A percentile compares a stretch with the other conserved stretches of the same genome.
Evolutionary conservation across 1,284 basidiomycete genomes (phyloP).

Genomic region (Abortiporus biennis): DNA sequence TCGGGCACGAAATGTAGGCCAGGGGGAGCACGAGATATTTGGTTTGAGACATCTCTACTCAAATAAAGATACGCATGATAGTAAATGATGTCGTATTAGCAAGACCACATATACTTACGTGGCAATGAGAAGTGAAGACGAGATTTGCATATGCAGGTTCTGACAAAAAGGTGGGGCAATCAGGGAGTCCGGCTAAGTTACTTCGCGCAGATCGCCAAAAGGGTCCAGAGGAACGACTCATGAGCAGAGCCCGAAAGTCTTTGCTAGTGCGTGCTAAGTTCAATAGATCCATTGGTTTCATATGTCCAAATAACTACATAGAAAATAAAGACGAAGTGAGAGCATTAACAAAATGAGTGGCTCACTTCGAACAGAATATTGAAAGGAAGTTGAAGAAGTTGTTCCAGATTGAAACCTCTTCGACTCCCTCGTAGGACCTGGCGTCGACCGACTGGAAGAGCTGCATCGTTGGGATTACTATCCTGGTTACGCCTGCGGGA

Average conservation of each 20-base stretch:
- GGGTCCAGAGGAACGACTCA: constrained; percentile 9
- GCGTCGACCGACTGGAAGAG: no score
- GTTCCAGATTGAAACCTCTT: no score
- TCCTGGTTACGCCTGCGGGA: no score
- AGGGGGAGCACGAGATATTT: not conserved
- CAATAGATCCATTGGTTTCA: constrained; percentile 14
- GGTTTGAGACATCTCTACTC: no score
- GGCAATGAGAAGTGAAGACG: constrained; percentile 10
- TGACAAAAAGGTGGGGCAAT: constrained; percentile 12
- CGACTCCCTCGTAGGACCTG: no score
- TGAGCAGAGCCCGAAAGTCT: constrained; percentile 9
- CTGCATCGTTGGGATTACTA: no score
- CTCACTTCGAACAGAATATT: constrained; percentile 4
- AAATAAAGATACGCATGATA: no score
- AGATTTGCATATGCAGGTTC: constrained; percentile 14
- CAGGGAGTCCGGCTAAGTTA: constrained; percentile 7
- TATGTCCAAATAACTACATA: constrained; percentile 5
- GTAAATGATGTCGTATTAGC: no score
- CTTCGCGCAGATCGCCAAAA: constrained; percentile 10
- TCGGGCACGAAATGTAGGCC: no score
- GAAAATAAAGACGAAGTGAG: not conserved
- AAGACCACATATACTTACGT: constrained; percentile 11
- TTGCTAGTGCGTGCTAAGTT: constrained; percentile 11
- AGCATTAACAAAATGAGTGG: not conserved
- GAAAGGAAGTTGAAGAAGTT: constrained; percentile 2